Evolutionary conservation across 2,329 filamentous ascomycete genomes (phyloP), one percentile per base, ranked within the genome.

Genomic region (Cladorrhinum sp.): DNA sequence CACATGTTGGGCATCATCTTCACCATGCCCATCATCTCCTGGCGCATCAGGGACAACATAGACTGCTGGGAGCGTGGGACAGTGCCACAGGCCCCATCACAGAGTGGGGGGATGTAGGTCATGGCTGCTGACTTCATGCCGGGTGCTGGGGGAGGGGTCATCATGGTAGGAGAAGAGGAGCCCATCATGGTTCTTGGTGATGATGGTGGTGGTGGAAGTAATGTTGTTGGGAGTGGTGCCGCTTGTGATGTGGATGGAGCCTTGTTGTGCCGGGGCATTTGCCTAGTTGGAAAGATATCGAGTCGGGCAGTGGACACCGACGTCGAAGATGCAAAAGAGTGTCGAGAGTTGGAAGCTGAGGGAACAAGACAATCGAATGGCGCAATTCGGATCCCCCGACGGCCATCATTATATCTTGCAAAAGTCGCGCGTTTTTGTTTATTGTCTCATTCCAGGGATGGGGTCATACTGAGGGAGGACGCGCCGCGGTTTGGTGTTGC

Each of bases 41-140:
- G 62, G 6, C 66, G 62, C 30, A 73, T 51, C 53, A 69, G 60
- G 14, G 63, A 20, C 55, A 62, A 51, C 2, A 67, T 55, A 1
- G 67, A 66, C 33, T 68, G 65, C 61, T 69, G 70, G 5, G 64
- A 63, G 16, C 70, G 68, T 1, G 72, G 72, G 8, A 68, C 65
- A 1, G 73, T 76, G 12, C 73, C 73, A 57, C 71, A 73, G 0
- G 73, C 71, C 2, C 72, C 70, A 55, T 76, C 74, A 60, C 73
- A 72, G 6, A 76, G 67, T 0, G 74, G 69, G 16, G 74, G 73
- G 54, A 75, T 71, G 63, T 73, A 76, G 0, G 70, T 73, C 20
- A 74, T 62, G 3, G 68, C 66, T 2, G 67, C 59, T 10, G 62
- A 62, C 21, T 8, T 28, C 46, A 42, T 28, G n/a, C n/a, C n/a